These are phyloP conservation scores for Phyllachora maydis DNA, from an alignment of 2,329 filamentous ascomycete genomes.

Conservation along the genomic window DNA sequence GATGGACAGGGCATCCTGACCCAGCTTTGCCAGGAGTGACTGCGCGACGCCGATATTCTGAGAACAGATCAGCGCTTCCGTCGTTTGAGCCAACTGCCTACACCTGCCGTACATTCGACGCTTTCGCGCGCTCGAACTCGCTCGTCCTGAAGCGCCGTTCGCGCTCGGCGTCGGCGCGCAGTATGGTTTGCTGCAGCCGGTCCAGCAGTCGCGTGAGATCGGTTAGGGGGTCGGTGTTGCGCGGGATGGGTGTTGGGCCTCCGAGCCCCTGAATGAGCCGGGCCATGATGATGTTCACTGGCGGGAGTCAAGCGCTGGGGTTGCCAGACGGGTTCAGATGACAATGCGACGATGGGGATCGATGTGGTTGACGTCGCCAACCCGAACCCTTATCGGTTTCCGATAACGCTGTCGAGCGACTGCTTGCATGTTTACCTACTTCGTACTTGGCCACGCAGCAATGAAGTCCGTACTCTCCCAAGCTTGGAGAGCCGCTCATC, in stretches of 20 bases:
- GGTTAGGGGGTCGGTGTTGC: conserved; percentile 13
- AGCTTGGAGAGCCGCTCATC: too few species aligned
- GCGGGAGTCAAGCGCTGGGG: too few species aligned
- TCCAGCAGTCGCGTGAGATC: conserved; percentile 44
- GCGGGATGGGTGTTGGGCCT: conserved; percentile 1
- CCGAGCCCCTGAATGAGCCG: conserved; percentile 5
- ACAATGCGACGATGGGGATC: too few species aligned
- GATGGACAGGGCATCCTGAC: conserved; percentile 42
- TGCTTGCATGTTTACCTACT: too few species aligned
- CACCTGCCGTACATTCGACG: conserved; percentile 21
- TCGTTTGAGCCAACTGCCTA: background rate
- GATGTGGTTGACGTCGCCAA: too few species aligned
- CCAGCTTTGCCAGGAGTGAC: conserved; percentile 45
- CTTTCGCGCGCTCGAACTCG: conserved; percentile 44
- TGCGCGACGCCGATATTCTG: conserved; percentile 57
- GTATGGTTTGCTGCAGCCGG: conserved; percentile 43
- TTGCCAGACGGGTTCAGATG: too few species aligned
- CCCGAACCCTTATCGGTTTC: too few species aligned
- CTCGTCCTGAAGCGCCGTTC: conserved; percentile 35
- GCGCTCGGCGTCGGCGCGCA: conserved; percentile 38
- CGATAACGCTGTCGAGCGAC: too few species aligned
- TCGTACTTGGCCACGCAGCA: too few species aligned
- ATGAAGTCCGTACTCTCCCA: too few species aligned
- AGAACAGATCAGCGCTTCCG: conserved; percentile 1
- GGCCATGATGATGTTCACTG: too few species aligned